Conservation (phyloP, 345 rosid species). For the Lumnitzera littorea region DNA sequence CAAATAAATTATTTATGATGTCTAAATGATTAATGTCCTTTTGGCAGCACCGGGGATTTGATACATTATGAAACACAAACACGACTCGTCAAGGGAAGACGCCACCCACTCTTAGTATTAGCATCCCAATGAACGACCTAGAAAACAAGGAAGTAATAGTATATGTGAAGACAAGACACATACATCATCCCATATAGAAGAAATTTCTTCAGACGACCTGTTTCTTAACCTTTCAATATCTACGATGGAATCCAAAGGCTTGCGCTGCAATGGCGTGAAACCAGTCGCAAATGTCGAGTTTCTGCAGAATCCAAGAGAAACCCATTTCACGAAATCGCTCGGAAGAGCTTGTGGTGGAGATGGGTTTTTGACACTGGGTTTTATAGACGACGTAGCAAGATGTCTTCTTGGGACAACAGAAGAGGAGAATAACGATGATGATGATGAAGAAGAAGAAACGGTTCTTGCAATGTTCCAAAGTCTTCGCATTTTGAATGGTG, state of each 20-base stretch:
- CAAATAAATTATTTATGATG: too few species aligned
- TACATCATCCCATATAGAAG: conserved; percentile 89
- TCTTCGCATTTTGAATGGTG: too few species aligned
- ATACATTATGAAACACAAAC: too few species aligned
- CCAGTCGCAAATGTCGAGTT: conserved; percentile 77
- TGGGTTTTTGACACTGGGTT: conserved; percentile 4
- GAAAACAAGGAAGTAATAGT: not conserved
- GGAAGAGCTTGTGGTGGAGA: conserved; percentile 26
- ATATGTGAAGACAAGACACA: not conserved
- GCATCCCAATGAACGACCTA: not conserved
- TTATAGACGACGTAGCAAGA: conserved; percentile 18
- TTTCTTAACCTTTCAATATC: conserved; percentile 63
- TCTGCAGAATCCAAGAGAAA: conserved; percentile 59
- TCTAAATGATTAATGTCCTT: too few species aligned
- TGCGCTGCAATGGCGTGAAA: conserved; percentile 70
- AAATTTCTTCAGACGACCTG: conserved; percentile 68
- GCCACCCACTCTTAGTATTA: too few species aligned
- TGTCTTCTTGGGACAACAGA: conserved; percentile 13
- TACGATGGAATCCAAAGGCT: conserved; percentile 82
- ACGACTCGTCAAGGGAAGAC: too few species aligned
- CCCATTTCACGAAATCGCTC: conserved; percentile 47
- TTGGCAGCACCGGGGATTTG: too few species aligned
- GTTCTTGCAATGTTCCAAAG: too few species aligned
- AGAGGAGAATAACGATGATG: not conserved
- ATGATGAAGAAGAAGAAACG: not conserved